Conservation (phyloP, 1,139 yeast species). For the Pichia inconspicua region DNA sequence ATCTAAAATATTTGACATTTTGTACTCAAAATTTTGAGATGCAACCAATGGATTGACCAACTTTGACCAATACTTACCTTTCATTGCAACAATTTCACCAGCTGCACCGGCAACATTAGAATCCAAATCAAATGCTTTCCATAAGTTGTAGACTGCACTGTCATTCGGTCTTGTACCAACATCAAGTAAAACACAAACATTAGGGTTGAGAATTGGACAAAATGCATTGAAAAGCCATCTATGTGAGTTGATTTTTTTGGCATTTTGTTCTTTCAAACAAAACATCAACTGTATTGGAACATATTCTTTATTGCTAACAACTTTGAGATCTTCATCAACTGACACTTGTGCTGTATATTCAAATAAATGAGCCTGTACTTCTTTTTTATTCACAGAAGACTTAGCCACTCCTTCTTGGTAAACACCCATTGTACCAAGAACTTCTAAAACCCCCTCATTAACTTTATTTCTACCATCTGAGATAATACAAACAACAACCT, state of each 20-base stretch:
- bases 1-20: conserved; percentile 90
- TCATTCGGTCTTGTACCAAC: conserved; percentile 89
- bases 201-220: conserved; percentile 85
- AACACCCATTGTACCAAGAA: conserved; percentile 87
- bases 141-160: conserved; percentile 78
- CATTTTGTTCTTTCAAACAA: conserved; percentile 81
- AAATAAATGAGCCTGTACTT: conserved; percentile 85
- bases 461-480: conserved; percentile 92
- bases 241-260: conserved; percentile 88
- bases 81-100: conserved; percentile 92
- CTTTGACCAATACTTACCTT: conserved; percentile 76
- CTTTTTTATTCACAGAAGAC: conserved; percentile 81
- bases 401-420: conserved; percentile 96
- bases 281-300: conserved; percentile 90
- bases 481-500: conserved; percentile 80
- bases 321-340: conserved; percentile 68
- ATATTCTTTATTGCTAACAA: conserved; percentile 60
- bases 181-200: conserved; percentile 75
- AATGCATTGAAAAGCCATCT: conserved; percentile 92
- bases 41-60: conserved; percentile 88
- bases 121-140: conserved; percentile 96
- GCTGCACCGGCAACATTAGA: conserved; percentile 98
- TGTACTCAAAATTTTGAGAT: conserved; percentile 93
- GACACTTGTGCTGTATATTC: conserved; percentile 69
- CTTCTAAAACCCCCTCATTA: conserved; percentile 71